phyloP scores from a whole-genome alignment of 371 early-diverging fungal genomes.

The Rhizopus sp. region DNA sequence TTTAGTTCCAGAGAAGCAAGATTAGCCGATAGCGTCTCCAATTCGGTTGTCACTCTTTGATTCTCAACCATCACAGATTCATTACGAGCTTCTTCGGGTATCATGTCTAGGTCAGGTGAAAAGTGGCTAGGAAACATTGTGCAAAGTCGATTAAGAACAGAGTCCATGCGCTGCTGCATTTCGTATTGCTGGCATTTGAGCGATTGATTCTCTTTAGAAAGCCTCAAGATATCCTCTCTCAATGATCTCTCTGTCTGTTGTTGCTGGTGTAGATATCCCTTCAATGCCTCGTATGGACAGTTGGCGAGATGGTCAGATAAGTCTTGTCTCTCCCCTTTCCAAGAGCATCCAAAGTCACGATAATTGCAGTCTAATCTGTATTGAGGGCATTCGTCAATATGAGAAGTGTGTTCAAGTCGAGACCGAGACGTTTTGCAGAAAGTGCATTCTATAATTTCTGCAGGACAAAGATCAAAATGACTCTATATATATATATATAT shows the following conservation, averaged over 20 bases:
- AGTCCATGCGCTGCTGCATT: slow-evolving; percentile 43
- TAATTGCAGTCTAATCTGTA: slow-evolving; percentile 53
- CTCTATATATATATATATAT: too few species aligned
- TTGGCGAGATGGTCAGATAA: slow-evolving; percentile 40
- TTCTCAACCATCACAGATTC: slow-evolving; percentile 48
- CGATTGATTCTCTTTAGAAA: slow-evolving; percentile 46
- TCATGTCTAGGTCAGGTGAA: slow-evolving; percentile 16
- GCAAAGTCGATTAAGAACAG: slow-evolving; percentile 41
- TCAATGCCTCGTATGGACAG: slow-evolving; percentile 68
- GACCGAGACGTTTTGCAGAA: slow-evolving; percentile 57
- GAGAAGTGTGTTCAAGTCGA: slow-evolving; percentile 52
- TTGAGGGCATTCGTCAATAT: slow-evolving; percentile 56
- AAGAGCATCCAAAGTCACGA: slow-evolving; percentile 62
- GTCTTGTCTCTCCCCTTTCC: slow-evolving; percentile 56
- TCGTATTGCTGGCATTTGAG: slow-evolving; percentile 47
- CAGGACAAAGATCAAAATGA: slow-evolving; percentile 62
- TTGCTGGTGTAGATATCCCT: slow-evolving; percentile 53
- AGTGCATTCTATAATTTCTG: slow-evolving; percentile 59
- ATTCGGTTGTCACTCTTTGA: slow-evolving; percentile 56
- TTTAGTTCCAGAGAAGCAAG: slow-evolving; percentile 64
- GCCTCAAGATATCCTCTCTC: slow-evolving; percentile 46
- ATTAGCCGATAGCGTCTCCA: slow-evolving; percentile 61
- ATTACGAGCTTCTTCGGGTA: slow-evolving; percentile 28
- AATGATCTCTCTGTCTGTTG: slow-evolving; percentile 47
- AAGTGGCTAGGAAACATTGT: slow-evolving; percentile 47